A percentile compares a stretch with the other conserved stretches of the same genome.
These are phyloP conservation scores for Sporopachydermia quercuum DNA, from an alignment of 805 yeast genomes.

Conservation along the genomic window DNA sequence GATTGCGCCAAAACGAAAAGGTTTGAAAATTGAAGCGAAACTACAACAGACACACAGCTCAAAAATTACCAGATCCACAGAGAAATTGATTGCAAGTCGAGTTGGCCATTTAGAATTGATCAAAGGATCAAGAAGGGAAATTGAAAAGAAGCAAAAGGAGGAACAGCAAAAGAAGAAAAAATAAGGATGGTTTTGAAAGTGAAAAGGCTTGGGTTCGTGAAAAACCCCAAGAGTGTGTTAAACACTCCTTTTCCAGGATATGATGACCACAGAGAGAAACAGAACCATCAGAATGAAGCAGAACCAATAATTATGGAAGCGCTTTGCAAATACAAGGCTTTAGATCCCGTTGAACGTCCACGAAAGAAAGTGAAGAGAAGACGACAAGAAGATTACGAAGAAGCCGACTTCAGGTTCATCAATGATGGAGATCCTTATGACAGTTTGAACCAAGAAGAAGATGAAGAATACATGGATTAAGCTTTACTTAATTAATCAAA, in stretches of 20 bases:
- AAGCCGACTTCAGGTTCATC: neutral
- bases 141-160: constrained; percentile 46
- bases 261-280: too few species aligned
- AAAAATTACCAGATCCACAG: constrained; percentile 49
- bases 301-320: too few species aligned
- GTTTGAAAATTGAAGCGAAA: constrained; percentile 34
- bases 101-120: constrained; percentile 89
- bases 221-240: too few species aligned
- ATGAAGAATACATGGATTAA: neutral
- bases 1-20: constrained; percentile 50
- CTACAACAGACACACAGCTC: constrained; percentile 42
- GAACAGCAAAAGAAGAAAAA: constrained; percentile 16
- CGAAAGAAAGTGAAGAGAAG: neutral
- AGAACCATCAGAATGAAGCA: too few species aligned
- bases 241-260: too few species aligned
- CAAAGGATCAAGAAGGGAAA: constrained; percentile 77
- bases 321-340: neutral
- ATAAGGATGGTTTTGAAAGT: constrained; percentile 4
- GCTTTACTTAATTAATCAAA: too few species aligned
- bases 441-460: neutral
- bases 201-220: too few species aligned
- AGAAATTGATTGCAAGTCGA: constrained; percentile 70
- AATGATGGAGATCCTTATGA: constrained; percentile 1
- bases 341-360: neutral
- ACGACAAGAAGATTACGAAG: neutral